Conservation (phyloP, 2,329 filamentous ascomycete genomes). For the Stachybotrys chartarum region DNA sequence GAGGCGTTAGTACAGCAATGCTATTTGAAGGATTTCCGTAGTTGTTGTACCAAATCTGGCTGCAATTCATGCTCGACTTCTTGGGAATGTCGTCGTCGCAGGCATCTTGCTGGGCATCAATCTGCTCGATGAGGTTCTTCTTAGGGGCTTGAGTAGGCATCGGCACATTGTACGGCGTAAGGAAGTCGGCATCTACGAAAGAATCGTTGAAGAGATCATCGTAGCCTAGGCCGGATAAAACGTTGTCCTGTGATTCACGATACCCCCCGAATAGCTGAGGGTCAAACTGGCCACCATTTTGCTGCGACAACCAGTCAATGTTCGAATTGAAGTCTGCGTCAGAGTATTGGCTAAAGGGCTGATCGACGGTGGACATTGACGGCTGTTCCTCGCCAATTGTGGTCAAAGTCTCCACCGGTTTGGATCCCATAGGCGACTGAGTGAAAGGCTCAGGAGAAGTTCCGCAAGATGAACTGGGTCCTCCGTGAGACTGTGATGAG, state of each 20-base stretch:
- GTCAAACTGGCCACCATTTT: conserved; percentile 82
- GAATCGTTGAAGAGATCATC: conserved; percentile 71
- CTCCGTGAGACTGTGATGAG: conserved; percentile 53
- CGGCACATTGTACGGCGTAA: conserved; percentile 69
- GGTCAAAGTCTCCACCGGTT: conserved; percentile 54
- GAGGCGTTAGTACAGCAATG: conserved; percentile 29
- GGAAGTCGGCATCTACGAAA: conserved; percentile 67
- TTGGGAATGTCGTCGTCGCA: conserved; percentile 57
- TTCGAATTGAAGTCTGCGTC: conserved; percentile 40
- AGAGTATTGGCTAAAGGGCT: conserved; percentile 20
- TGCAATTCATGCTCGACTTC: conserved; percentile 67
- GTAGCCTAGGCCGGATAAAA: conserved; percentile 62
- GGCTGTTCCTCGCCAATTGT: conserved; percentile 62
- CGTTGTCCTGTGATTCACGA: conserved; percentile 79
- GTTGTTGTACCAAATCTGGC: conserved; percentile 78
- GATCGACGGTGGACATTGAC: conserved; percentile 26
- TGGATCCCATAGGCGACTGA: conserved; percentile 61
- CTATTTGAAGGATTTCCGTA: not conserved
- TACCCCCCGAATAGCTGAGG: conserved; percentile 89
- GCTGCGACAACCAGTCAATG: conserved; percentile 69
- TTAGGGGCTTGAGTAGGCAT: conserved; percentile 41
- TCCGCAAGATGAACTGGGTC: conserved; percentile 60
- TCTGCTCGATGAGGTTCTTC: conserved; percentile 68
- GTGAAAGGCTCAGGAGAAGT: conserved; percentile 72
- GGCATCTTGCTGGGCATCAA: conserved; percentile 67